phyloP scores from a whole-genome alignment of 345 rosid genomes.

The Eucalyptus erythrocorys region DNA sequence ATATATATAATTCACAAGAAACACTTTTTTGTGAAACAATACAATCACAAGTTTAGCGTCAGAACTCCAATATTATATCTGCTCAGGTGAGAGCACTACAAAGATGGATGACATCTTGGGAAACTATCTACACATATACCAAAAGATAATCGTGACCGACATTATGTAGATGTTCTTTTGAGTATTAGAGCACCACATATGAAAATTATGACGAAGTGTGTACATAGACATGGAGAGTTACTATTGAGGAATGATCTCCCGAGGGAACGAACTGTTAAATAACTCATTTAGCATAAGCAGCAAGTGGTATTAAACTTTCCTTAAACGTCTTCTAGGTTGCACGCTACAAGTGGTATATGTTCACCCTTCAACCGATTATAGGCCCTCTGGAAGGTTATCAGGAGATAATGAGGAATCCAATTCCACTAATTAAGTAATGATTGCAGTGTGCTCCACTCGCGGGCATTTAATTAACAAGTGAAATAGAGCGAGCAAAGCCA shows the following conservation, averaged over 20 bases:
- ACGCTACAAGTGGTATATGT: not conserved
- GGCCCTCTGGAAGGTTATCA: not conserved
- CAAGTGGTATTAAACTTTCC: not conserved
- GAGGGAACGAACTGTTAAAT: not conserved
- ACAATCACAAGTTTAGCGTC: fast-evolving
- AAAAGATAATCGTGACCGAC: not conserved
- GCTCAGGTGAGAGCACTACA: not conserved
- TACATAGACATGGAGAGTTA: not conserved
- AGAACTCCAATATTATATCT: fast-evolving
- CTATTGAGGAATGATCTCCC: not conserved
- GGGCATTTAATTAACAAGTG: not conserved
- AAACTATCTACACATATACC: not conserved
- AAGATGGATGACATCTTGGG: not conserved
- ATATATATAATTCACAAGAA: not conserved
- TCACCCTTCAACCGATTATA: not conserved
- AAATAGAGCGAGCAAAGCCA: not conserved
- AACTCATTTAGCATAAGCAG: not conserved
- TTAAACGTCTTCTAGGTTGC: not conserved
- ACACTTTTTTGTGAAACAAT: fast-evolving
- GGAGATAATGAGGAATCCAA: not conserved
- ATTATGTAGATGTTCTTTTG: fast-evolving
- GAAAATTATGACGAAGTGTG: not conserved
- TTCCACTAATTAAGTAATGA: not conserved
- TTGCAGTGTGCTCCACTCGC: not conserved
- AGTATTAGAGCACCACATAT: not conserved